phyloP scores from a whole-genome alignment of 2,329 filamentous ascomycete species.

The Diaporthe citri region DNA sequence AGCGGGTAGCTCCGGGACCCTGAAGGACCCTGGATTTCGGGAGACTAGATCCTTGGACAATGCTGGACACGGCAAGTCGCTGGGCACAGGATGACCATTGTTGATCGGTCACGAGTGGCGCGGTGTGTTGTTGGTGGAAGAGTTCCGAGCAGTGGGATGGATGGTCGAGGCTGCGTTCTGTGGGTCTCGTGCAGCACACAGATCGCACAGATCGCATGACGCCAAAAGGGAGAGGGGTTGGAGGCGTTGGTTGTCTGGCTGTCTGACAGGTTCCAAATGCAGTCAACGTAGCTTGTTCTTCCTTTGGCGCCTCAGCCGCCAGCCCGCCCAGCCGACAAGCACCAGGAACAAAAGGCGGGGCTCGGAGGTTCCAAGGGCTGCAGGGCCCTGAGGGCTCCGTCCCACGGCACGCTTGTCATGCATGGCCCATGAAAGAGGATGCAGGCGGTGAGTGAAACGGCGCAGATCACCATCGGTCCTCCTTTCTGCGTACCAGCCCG shows the following conservation, averaged over 20 bases:
- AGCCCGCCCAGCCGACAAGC: conserved; percentile 15
- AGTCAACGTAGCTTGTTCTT: conserved; percentile 1
- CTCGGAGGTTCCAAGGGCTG: conserved; percentile 7
- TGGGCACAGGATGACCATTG: too few relatives aligned
- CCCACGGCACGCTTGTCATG: conserved; percentile 26
- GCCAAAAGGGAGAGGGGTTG: background rate
- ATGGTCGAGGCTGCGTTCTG: background rate
- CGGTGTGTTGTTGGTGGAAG: conserved; percentile 18
- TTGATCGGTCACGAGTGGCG: background rate
- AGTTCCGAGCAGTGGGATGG: conserved; percentile 11
- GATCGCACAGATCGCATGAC: conserved; percentile 19
- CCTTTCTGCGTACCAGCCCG: conserved; percentile 19
- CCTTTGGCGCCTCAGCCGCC: conserved; percentile 21
- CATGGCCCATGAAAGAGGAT: conserved; percentile 22
- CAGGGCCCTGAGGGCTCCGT: conserved; percentile 13
- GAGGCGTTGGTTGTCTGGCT: background rate
- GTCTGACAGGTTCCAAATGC: background rate
- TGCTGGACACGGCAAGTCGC: background rate
- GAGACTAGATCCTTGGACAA: conserved; percentile 1
- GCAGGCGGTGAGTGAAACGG: conserved; percentile 25
- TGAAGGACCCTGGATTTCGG: conserved; percentile 25
- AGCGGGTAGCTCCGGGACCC: conserved; percentile 7
- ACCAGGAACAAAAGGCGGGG: conserved; percentile 21
- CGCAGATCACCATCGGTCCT: conserved; percentile 9
- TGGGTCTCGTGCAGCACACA: conserved; percentile 21